Conservation (phyloP, 129 eudicot genomes). For the Lactuca saligna region DNA sequence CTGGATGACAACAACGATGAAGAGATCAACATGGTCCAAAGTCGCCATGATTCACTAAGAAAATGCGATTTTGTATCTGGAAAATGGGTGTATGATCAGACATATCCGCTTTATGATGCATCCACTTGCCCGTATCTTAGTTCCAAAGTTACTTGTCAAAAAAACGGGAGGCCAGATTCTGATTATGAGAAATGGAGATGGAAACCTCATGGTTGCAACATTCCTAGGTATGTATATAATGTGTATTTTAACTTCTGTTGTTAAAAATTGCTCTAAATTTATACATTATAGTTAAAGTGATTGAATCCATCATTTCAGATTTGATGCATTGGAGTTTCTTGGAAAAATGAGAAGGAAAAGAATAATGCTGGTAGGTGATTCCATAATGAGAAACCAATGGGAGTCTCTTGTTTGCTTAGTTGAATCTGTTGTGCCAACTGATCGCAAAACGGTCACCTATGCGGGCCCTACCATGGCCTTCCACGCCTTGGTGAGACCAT, state of each 20-base stretch:
- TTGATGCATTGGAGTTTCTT: constrained; percentile 83
- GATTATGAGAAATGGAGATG: constrained; percentile 86
- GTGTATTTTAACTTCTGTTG: background rate
- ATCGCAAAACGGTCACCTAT: constrained; percentile 67
- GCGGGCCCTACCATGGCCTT: constrained; percentile 86
- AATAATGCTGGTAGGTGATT: constrained; percentile 88
- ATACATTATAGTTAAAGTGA: background rate
- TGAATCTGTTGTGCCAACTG: constrained; percentile 69
- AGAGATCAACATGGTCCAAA: constrained; percentile 54
- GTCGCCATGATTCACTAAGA: constrained; percentile 46
- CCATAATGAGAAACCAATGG: constrained; percentile 95
- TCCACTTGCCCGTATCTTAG: constrained; percentile 77
- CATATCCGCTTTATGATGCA: constrained; percentile 78
- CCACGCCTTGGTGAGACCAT: constrained; percentile 67
- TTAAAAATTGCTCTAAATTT: background rate
- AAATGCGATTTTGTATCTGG: constrained; percentile 67
- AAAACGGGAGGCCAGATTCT: constrained; percentile 84
- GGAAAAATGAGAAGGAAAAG: constrained; percentile 87
- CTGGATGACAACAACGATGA: constrained; percentile 61
- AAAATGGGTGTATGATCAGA: constrained; percentile 84
- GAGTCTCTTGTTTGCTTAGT: constrained; percentile 87
- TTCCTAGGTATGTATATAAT: constrained; percentile 70
- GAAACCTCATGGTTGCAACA: constrained; percentile 65
- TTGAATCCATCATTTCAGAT: constrained; percentile 38
- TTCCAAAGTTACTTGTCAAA: constrained; percentile 55